Conservation (phyloP, 1,284 basidiomycete species). For the Porogramme epimiltina region DNA sequence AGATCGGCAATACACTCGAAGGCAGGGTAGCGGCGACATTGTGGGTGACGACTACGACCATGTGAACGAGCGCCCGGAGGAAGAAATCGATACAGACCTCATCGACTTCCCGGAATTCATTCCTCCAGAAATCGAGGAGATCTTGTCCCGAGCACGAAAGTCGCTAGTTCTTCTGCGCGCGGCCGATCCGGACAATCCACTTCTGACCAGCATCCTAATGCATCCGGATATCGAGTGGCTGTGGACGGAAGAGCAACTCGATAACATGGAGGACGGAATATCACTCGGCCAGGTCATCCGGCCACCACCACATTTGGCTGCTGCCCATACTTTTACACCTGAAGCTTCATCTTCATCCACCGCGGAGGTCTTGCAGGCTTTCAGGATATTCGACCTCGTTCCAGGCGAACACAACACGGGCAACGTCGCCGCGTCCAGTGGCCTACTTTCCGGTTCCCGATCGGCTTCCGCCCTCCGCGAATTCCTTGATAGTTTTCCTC, state of each 20-base stretch:
- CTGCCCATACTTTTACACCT: background rate
- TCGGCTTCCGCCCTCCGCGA: slow-evolving; percentile 34
- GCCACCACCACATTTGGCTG: too few relatives aligned
- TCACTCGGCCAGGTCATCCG: background rate
- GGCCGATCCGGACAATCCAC: slow-evolving; percentile 60
- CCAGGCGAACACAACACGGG: slow-evolving; percentile 41
- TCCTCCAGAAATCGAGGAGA: slow-evolving; percentile 44
- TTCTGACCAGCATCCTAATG: slow-evolving; percentile 38
- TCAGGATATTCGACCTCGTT: slow-evolving; percentile 65
- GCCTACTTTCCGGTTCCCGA: slow-evolving; percentile 23
- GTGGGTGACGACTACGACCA: slow-evolving; percentile 3
- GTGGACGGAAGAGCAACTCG: slow-evolving; percentile 60
- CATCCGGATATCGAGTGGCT: slow-evolving; percentile 57
- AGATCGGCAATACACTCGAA: background rate
- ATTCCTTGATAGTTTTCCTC: slow-evolving; percentile 62
- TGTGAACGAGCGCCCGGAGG: slow-evolving; percentile 8
- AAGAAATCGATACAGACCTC: slow-evolving; percentile 33
- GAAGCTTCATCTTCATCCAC: background rate
- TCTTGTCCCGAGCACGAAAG: slow-evolving; percentile 61
- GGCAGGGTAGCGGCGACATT: too few relatives aligned
- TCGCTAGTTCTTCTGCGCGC: slow-evolving; percentile 64
- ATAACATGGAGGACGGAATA: slow-evolving; percentile 39
- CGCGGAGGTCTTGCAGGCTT: slow-evolving; percentile 41
- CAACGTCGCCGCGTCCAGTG: too few relatives aligned
- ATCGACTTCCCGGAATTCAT: slow-evolving; percentile 62